A percentile compares a stretch with the other conserved stretches of the same genome.
Conservation (phyloP, 164 flowering plant species). For the Tetracentron sinense region DNA sequence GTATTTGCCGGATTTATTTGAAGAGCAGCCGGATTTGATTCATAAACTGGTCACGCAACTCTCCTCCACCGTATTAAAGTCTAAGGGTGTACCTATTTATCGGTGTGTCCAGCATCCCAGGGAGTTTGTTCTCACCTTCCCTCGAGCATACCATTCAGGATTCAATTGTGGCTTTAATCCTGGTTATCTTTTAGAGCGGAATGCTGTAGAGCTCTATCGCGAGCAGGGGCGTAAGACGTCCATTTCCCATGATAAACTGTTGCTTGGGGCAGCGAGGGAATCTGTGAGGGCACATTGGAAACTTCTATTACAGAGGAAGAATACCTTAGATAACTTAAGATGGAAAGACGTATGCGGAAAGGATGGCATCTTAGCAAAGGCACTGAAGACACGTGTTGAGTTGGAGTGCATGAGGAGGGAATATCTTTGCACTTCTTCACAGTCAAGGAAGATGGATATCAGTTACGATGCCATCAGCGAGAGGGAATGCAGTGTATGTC, state of each 20-base stretch:
- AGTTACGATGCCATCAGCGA: slow-evolving; percentile 42
- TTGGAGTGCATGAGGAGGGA: slow-evolving; percentile 46
- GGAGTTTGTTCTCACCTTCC: slow-evolving; percentile 73
- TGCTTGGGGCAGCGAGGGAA: slow-evolving; percentile 67
- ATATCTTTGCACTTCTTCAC: slow-evolving; percentile 39
- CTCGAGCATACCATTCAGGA: slow-evolving; percentile 71
- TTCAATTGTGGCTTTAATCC: slow-evolving; percentile 77
- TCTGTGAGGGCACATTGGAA: slow-evolving; percentile 74
- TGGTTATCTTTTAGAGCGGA: slow-evolving; percentile 82
- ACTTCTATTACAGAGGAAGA: slow-evolving; percentile 32
- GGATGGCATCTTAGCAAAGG: slow-evolving; percentile 57
- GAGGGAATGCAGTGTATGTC: slow-evolving; percentile 60
- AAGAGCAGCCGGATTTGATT: slow-evolving; percentile 96
- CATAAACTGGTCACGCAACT: slow-evolving; percentile 78
- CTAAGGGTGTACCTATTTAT: slow-evolving; percentile 72
- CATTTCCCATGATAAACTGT: slow-evolving; percentile 71
- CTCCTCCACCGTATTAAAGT: slow-evolving; percentile 47
- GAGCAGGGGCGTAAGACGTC: slow-evolving; percentile 48
- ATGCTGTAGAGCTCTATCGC: slow-evolving; percentile 50
- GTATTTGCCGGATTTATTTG: slow-evolving; percentile 91
- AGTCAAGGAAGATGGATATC: slow-evolving; percentile 44
- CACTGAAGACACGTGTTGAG: slow-evolving; percentile 57
- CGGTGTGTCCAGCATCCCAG: slow-evolving; percentile 64
- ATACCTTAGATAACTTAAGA: slow-evolving; percentile 34
- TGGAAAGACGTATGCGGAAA: slow-evolving; percentile 64